Evolutionary conservation across 345 rosid species (phyloP), one percentile per base, ranked within the genome.

Genomic region (Populus pruinosa): DNA sequence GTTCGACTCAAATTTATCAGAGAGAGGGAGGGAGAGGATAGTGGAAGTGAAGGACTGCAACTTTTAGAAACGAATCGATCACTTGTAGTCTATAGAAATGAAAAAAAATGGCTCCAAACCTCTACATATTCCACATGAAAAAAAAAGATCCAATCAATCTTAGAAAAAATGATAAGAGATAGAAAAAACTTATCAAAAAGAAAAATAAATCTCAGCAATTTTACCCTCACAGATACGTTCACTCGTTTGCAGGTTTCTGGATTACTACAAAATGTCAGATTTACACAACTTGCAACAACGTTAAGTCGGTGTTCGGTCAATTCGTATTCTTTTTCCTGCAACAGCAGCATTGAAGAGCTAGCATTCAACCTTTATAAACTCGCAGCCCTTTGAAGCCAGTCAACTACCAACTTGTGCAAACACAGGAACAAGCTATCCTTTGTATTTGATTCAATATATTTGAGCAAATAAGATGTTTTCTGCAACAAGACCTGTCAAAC

Each of bases 401-500:
- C 62, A 56, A 23, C 68, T 14, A 64, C 43, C 65, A 25, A 7
- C 29, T 11, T n/a, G 33, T 8, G n/a, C 61, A 14, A 66, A 31
- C 25, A n/a, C 43, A 10, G 29, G 39, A 63, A 47, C 59, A 63
- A 62, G 20, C 31, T 47, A 43, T 7, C 25, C 70, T 62, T 63
- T 29, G 53, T 33, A 16, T 64, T 31, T 33, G 36, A 64, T 64
- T 71, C 66, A 55, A 31, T 21, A 53, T 21, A 20, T 31, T 8
- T n/a, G n/a, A 31, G 44, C 68, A 29, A 5, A 39, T n/a, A 67
- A 55, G 41, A 67, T 8, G 39, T 41, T 35, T 77, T 67, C 49
- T 35, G 67, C 27, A 27, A 14, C 41, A 38, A 71, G 50, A 65
- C 76, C 81, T 78, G 76, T 36, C 50, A n/a, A 6, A 8, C 14